phyloP scores from a whole-genome alignment of 2,329 filamentous ascomycete genomes.

The Diaporthe destruens region DNA sequence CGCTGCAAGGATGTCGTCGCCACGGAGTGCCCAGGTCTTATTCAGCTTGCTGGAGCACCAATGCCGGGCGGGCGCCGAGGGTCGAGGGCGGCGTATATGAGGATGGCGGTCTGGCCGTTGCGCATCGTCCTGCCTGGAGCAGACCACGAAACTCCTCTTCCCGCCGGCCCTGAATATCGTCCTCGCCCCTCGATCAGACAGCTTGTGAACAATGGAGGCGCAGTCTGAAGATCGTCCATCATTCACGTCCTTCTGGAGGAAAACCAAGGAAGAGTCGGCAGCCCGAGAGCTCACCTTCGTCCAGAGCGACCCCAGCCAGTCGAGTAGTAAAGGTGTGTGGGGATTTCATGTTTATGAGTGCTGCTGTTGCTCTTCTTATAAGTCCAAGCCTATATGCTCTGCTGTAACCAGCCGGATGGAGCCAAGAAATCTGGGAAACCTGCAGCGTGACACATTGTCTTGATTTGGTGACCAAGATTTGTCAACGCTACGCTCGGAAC shows the following conservation, averaged over 20 bases:
- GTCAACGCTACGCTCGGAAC: constrained; percentile 36
- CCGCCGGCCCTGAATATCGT: background rate
- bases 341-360: constrained; percentile 9
- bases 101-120: constrained; percentile 21
- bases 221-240: constrained; percentile 53
- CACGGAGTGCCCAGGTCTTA: constrained; percentile 31
- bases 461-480: constrained; percentile 40
- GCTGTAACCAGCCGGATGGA: constrained; percentile 10
- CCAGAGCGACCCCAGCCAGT: constrained; percentile 46
- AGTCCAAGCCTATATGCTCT: background rate
- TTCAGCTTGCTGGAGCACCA: constrained; percentile 31
- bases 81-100: constrained; percentile 32
- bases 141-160: background rate
- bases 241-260: constrained; percentile 63
- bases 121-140: background rate
- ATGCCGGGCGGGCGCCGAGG: constrained; percentile 6
- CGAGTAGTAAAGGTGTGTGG: constrained; percentile 45
- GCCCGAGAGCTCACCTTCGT: constrained; percentile 54
- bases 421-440: constrained; percentile 25
- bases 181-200: background rate
- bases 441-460: constrained; percentile 32
- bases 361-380: constrained; percentile 28
- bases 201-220: constrained; percentile 15
- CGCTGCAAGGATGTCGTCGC: constrained; percentile 34
- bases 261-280: constrained; percentile 54